Conservation (phyloP, 2,329 filamentous ascomycete species). For the Aureobasidium sp. region DNA sequence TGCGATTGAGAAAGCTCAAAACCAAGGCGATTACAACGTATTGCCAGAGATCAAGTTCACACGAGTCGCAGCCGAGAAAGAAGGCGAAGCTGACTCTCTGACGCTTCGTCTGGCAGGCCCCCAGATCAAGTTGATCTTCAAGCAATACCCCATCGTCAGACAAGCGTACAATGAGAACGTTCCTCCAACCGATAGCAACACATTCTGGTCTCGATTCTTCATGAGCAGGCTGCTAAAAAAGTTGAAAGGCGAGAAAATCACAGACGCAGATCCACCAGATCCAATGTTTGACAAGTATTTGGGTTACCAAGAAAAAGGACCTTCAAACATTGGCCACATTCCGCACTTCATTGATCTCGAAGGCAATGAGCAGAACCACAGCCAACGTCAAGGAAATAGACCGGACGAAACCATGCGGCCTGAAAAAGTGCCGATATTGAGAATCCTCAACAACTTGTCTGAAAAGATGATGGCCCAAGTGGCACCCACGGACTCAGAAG, state of each 20-base stretch:
- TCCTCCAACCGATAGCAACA: slow-evolving; percentile 58
- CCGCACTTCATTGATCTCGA: slow-evolving; percentile 88
- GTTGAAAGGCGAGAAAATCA: slow-evolving; percentile 79
- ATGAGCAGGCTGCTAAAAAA: slow-evolving; percentile 85
- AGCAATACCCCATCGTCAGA: slow-evolving; percentile 84
- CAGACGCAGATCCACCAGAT: slow-evolving; percentile 69
- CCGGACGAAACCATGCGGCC: slow-evolving; percentile 89
- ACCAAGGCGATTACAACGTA: slow-evolving; percentile 86
- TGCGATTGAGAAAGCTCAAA: slow-evolving; percentile 81
- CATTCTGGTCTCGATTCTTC: slow-evolving; percentile 96
- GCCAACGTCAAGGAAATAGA: slow-evolving; percentile 76
- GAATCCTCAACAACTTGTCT: slow-evolving; percentile 81
- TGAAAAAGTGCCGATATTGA: slow-evolving; percentile 79
- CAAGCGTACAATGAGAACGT: slow-evolving; percentile 91
- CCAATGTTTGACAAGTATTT: slow-evolving; percentile 81
- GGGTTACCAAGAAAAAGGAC: slow-evolving; percentile 52
- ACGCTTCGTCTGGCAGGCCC: slow-evolving; percentile 83
- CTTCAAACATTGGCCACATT: slow-evolving; percentile 55
- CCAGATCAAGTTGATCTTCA: slow-evolving; percentile 88
- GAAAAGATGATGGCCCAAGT: slow-evolving; percentile 91
- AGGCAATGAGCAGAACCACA: slow-evolving; percentile 92
- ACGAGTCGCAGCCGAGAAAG: slow-evolving; percentile 25
- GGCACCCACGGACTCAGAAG: slow-evolving; percentile 66
- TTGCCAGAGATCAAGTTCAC: slow-evolving; percentile 70
- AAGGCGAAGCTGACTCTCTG: slow-evolving; percentile 60